phyloP scores from a whole-genome alignment of 345 rosid genomes.

The Boechera divaricarpa region DNA sequence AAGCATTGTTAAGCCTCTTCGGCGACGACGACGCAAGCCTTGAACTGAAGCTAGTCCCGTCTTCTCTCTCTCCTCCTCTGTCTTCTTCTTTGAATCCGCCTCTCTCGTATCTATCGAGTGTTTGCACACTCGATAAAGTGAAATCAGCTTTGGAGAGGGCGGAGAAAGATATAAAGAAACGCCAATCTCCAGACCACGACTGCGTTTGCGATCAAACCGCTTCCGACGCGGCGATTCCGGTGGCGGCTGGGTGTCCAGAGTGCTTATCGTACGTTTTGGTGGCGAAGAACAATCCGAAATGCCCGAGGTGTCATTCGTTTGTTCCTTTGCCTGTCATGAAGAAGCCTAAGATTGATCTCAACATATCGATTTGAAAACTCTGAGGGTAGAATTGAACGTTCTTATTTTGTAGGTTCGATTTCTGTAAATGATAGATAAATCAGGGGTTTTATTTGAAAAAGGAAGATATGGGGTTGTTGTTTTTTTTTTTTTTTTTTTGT shows the following conservation, averaged over 20 bases:
- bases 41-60: conserved; percentile 51
- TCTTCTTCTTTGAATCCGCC: neutral
- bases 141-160: conserved; percentile 79
- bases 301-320: conserved; percentile 74
- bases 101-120: conserved; percentile 49
- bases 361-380: conserved; percentile 61
- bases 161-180: conserved; percentile 56
- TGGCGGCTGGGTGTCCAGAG: conserved; percentile 80
- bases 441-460: neutral
- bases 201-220: conserved; percentile 22
- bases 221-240: conserved; percentile 39
- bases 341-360: conserved; percentile 80
- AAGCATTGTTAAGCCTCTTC: conserved; percentile 53
- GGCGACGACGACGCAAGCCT: conserved; percentile 56
- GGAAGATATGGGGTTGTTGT: neutral
- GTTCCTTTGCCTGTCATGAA: conserved; percentile 61
- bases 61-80: neutral
- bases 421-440: conserved; percentile 38
- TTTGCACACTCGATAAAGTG: conserved; percentile 92
- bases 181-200: conserved; percentile 49
- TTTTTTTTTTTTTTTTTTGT: no score
- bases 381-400: neutral
- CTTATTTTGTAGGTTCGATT: neutral
- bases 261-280: conserved; percentile 86
- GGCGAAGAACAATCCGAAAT: conserved; percentile 65